Conservation (phyloP, 768 basidiomycete species). For the Lenzites betulinus region DNA sequence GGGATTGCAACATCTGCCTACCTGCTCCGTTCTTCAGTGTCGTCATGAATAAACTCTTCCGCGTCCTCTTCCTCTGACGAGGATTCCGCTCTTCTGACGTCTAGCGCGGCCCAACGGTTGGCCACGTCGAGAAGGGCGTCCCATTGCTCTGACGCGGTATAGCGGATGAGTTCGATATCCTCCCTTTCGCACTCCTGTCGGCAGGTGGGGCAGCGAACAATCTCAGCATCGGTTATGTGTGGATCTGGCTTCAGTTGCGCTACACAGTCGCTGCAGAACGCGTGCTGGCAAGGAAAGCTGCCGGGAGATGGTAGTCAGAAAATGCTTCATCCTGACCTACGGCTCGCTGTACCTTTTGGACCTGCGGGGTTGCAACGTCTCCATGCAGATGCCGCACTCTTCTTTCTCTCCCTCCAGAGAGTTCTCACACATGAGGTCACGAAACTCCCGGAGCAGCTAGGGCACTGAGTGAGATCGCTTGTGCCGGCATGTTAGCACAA, state of each 20-base stretch:
- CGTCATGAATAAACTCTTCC: conserved; percentile 39
- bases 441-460: conserved; percentile 44
- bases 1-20: too few species aligned
- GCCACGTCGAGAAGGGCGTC: conserved; percentile 44
- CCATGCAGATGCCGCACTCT: conserved; percentile 43
- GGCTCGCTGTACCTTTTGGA: conserved; percentile 37
- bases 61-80: conserved; percentile 48
- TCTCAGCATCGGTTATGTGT: conserved; percentile 28
- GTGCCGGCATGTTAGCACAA: not conserved
- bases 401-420: conserved; percentile 39
- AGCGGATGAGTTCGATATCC: conserved; percentile 37
- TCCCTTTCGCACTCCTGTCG: conserved; percentile 33
- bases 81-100: conserved; percentile 38
- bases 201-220: conserved; percentile 42
- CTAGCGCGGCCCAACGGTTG: conserved; percentile 40
- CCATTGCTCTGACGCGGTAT: conserved; percentile 46
- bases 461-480: not conserved
- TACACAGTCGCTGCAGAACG: conserved; percentile 43
- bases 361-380: conserved; percentile 35
- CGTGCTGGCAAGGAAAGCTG: conserved; percentile 49
- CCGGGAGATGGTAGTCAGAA: not conserved
- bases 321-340: not conserved
- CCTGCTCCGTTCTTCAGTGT: not conserved
- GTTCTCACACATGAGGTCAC: conserved; percentile 39
- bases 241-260: conserved; percentile 27